Conservation (phyloP, 192 early-diverging fungal genomes). For the Piromyces sp. region DNA sequence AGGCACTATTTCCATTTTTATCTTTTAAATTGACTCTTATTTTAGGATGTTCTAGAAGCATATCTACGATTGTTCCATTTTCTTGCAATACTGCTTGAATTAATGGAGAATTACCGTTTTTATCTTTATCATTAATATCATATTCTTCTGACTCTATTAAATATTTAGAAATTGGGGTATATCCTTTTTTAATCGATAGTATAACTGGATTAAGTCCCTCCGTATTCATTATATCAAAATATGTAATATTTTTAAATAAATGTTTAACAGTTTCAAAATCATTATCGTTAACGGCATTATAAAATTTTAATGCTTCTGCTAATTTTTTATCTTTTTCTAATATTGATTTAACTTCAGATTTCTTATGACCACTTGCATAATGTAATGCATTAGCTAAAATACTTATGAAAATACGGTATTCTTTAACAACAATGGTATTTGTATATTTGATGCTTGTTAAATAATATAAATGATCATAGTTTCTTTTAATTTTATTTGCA, state of each 20-base stretch:
- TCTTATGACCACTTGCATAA: background rate
- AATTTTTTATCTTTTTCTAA: background rate
- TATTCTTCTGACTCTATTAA: background rate
- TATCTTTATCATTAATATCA: background rate
- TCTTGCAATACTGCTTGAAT: background rate
- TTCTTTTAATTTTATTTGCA: background rate
- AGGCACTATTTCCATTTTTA: background rate
- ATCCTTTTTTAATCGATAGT: background rate
- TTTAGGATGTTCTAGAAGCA: background rate
- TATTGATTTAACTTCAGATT: background rate
- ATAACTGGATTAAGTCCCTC: background rate
- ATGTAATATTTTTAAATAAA: background rate
- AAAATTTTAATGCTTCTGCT: background rate
- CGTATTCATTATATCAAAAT: background rate
- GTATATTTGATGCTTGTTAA: background rate
- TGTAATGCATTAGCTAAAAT: background rate
- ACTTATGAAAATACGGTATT: background rate
- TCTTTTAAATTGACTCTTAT: background rate
- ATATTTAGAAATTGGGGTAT: background rate
- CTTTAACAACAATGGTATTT: background rate
- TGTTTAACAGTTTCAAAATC: background rate
- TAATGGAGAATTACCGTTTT: background rate
- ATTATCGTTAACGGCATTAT: background rate
- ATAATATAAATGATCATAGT: background rate
- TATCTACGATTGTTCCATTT: background rate